Base-by-base conservation (phyloP, 768 basidiomycete genomes). In the Neoboletus subvelutipes region DNA sequence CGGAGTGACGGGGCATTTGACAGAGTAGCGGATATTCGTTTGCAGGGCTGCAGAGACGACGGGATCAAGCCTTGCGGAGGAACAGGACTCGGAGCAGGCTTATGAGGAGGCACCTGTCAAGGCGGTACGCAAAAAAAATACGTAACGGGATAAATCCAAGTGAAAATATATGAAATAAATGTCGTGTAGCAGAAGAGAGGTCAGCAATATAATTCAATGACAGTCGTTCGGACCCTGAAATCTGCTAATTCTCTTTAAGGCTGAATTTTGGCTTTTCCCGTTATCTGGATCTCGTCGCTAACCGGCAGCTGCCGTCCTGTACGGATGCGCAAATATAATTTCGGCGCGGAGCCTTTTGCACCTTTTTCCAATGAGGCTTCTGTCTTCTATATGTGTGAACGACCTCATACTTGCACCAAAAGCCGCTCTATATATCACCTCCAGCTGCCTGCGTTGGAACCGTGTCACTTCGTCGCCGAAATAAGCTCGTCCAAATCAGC, bases 51-150 rank as follows among this genome's bases (percentile, higher is more conserved):
- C 47, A 57, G 58, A 57, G 60, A 60, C 58, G 68, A 60, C 57
- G 59, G 60, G 59, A 60, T 62, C 67, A 41, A 66, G 57, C 48
- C 49, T 63, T 69, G 66, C 58, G 66, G 66, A 65, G 58, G 52
- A 62, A 59, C 41, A 57, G 43, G 31, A 68, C 47, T 59, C 67
- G 58, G 60, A 61, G 60, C 40, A 60, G 65, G 70, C 47, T 71
- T 71, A 73, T 73, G 70, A 71, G 71, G 70, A 67, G 62, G 60
- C 59, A 71, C 58, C 60, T 65, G 65, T 73, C 70, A 65, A 73
- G 71, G 71, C 71, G 47, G 71, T 72, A 73, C 71, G 57, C 57
- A 62, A 67, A 48, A n/a, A 64, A 73, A 50, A 72, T 70, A 72
- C 72, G 72, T 73, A 72, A 72, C 18, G 43, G n/a, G 49, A 55